Evolutionary conservation across 768 basidiomycete genomes (phyloP).

Genomic region (Phallus indusiatus): DNA sequence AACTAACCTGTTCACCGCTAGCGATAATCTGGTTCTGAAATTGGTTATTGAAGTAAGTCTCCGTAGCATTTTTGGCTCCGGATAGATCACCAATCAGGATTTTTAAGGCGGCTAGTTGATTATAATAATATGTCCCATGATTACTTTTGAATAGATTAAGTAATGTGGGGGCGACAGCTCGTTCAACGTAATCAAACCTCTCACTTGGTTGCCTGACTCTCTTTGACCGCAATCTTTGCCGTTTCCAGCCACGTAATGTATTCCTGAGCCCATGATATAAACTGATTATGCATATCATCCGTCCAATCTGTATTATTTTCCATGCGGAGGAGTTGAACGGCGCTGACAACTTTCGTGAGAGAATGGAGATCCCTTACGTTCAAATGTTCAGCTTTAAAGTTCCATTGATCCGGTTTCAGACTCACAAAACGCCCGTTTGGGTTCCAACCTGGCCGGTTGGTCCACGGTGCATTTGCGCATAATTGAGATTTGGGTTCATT

Average conservation of each 20-base stretch:
- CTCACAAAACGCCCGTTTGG: conserved; percentile 39
- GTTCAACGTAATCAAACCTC: conserved; percentile 13
- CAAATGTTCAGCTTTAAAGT: not conserved
- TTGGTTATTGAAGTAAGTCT: conserved; percentile 40
- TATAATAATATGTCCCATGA: conserved; percentile 56
- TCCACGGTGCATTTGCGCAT: conserved; percentile 44
- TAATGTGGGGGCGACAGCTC: not conserved
- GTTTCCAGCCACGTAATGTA: conserved; percentile 44
- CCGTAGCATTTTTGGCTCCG: conserved; percentile 38
- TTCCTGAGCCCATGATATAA: conserved; percentile 34
- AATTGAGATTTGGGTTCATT: conserved; percentile 49
- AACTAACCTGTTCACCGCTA: conserved; percentile 34
- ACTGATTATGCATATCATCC: conserved; percentile 34
- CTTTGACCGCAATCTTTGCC: conserved; percentile 32
- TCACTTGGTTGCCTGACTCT: conserved; percentile 40
- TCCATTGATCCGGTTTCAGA: not conserved
- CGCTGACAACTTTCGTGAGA: conserved; percentile 44
- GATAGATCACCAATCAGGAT: conserved; percentile 39
- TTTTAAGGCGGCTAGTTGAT: conserved; percentile 49
- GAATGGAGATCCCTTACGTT: conserved; percentile 41
- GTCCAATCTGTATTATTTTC: conserved; percentile 46
- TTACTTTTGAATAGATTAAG: conserved; percentile 33
- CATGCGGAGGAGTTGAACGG: conserved; percentile 33
- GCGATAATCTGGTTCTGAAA: conserved; percentile 46
- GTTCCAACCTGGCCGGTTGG: conserved; percentile 32